A percentile compares a stretch with the other conserved stretches of the same genome.
These are phyloP conservation scores for Lasiosphaeriaceae sp. DNA, from an alignment of 495 filamentous ascomycete species.

Conservation along the genomic window DNA sequence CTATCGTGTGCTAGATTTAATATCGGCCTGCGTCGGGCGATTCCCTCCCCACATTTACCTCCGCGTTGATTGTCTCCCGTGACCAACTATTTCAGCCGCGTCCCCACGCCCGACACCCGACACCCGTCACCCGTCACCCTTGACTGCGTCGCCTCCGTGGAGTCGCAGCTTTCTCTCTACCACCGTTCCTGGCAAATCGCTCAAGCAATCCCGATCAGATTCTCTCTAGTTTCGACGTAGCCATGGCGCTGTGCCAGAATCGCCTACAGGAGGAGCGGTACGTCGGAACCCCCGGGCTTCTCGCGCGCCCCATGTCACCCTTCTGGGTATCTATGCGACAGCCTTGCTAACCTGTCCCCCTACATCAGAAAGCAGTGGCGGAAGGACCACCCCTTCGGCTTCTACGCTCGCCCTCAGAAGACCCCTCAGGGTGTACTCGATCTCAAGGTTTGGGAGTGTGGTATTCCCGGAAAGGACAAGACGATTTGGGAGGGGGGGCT, in stretches of 20 bases:
- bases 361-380: slow-evolving; percentile 93
- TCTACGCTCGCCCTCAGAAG: slow-evolving; percentile 85
- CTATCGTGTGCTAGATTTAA: slow-evolving; percentile 6
- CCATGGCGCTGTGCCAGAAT: slow-evolving; percentile 85
- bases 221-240: not conserved
- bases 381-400: slow-evolving; percentile 94
- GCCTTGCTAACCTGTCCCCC: slow-evolving; percentile 11
- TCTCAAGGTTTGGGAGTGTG: slow-evolving; percentile 93
- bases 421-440: slow-evolving; percentile 79
- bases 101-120: too few relatives aligned
- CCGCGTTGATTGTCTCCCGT: slow-evolving; percentile 10
- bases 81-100: slow-evolving; percentile 18
- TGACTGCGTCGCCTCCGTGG: slow-evolving; percentile 5
- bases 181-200: not conserved
- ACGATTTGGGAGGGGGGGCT: slow-evolving; percentile 96
- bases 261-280: slow-evolving; percentile 90
- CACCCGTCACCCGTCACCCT: slow-evolving; percentile 8
- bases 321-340: not conserved
- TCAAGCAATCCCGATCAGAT: not conserved
- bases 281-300: slow-evolving; percentile 12
- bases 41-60: slow-evolving; percentile 12
- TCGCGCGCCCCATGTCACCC: not conserved
- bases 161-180: not conserved
- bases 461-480: slow-evolving; percentile 90
- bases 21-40: slow-evolving; percentile 17